Evolutionary conservation across 495 filamentous ascomycete genomes (phyloP).

Genomic region (Penicillium verhagenii): DNA sequence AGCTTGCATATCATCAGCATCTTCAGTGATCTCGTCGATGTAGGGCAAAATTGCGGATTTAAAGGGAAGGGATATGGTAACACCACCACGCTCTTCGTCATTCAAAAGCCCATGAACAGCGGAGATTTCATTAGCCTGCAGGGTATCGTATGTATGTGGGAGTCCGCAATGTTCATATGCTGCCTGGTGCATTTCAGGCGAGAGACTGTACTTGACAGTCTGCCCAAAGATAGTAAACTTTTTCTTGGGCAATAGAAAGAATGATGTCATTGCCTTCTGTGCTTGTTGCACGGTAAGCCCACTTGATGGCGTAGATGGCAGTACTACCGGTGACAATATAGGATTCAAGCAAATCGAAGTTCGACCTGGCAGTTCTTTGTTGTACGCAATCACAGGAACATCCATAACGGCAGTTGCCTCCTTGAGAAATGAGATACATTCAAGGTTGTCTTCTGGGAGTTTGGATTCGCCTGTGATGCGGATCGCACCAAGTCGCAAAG

Average conservation of each 20-base stretch:
- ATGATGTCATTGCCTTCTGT: slow-evolving; percentile 40
- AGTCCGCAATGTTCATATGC: slow-evolving; percentile 65
- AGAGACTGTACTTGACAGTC: slow-evolving; percentile 23
- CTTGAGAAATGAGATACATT: slow-evolving; percentile 7
- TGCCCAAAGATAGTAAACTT: slow-evolving; percentile 29
- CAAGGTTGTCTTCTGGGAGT: slow-evolving; percentile 9
- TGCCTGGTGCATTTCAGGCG: slow-evolving; percentile 57
- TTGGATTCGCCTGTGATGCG: slow-evolving; percentile 17
- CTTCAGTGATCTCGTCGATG: slow-evolving; percentile 58
- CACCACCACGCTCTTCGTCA: slow-evolving; percentile 59
- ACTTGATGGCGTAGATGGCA: slow-evolving; percentile 10
- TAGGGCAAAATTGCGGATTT: slow-evolving; percentile 61
- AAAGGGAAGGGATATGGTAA: slow-evolving; percentile 61
- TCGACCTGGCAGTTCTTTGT: slow-evolving; percentile 51
- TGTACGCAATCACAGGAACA: slow-evolving; percentile 23
- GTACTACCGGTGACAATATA: slow-evolving; percentile 55
- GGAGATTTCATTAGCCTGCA: slow-evolving; percentile 53
- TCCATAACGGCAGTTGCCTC: neutral
- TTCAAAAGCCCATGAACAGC: slow-evolving; percentile 53
- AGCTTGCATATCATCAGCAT: slow-evolving; percentile 61
- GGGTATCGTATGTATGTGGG: slow-evolving; percentile 59
- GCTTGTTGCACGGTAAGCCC: slow-evolving; percentile 19
- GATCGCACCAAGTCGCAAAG: slow-evolving; percentile 11
- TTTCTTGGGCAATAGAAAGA: slow-evolving; percentile 41
- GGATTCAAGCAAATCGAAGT: slow-evolving; percentile 57